A percentile compares a stretch with the other conserved stretches of the same genome.
phyloP scores from a whole-genome alignment of 2,329 filamentous ascomycete species.

The Colletotrichum spinosum region DNA sequence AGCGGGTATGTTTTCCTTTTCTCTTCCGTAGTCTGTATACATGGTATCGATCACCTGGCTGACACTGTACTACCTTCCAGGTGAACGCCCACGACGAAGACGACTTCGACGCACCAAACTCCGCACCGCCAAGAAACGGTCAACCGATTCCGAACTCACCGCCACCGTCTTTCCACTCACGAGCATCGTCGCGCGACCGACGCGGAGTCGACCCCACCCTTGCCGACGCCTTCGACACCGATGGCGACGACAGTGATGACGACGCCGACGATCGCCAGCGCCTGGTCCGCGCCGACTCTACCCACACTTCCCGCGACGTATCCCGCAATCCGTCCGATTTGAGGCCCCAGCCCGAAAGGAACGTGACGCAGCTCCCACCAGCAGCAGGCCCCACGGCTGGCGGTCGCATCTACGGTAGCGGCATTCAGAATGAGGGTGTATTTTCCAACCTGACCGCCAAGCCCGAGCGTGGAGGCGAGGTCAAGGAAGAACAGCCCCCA shows the following conservation, averaged over 20 bases:
- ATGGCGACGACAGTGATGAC: slow-evolving; percentile 80
- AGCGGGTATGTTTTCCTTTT: slow-evolving; percentile 59
- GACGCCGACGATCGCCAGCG: slow-evolving; percentile 86
- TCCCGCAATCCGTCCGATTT: slow-evolving; percentile 35
- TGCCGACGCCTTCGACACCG: slow-evolving; percentile 91
- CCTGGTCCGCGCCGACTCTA: slow-evolving; percentile 77
- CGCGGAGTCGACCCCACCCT: slow-evolving; percentile 79
- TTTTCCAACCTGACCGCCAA: slow-evolving; percentile 96
- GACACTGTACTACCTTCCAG: slow-evolving; percentile 48
- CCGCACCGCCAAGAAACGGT: slow-evolving; percentile 43
- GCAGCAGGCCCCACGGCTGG: slow-evolving; percentile 38
- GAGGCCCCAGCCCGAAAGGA: slow-evolving; percentile 38
- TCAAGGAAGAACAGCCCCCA: slow-evolving; percentile 90
- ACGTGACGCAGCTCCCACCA: slow-evolving; percentile 39
- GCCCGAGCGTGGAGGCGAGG: slow-evolving; percentile 82
- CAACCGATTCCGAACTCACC: slow-evolving; percentile 67
- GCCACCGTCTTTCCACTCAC: slow-evolving; percentile 89
- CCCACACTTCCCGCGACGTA: slow-evolving; percentile 41
- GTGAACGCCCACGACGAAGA: slow-evolving; percentile 71
- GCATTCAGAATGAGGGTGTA: slow-evolving; percentile 89
- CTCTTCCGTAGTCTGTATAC: not conserved
- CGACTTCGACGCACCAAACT: slow-evolving; percentile 53
- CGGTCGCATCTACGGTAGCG: slow-evolving; percentile 74
- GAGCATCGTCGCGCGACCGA: slow-evolving; percentile 70
- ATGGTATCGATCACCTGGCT: slow-evolving; percentile 26